Conservation (phyloP, 768 basidiomycete species). For the Hygrocybe punicea region DNA sequence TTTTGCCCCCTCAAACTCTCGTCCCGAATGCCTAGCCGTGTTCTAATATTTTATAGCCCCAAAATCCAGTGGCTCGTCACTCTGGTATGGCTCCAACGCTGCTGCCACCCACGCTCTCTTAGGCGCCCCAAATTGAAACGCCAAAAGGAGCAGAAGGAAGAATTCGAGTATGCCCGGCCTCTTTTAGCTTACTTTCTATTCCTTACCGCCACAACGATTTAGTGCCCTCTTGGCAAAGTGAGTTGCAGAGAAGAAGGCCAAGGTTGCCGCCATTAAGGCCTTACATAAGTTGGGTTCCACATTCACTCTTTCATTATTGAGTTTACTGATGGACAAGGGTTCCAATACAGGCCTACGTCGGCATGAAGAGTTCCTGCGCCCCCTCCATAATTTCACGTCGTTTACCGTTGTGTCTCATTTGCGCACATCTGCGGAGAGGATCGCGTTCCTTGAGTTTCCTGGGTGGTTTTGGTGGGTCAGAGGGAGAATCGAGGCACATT, state of each 20-base stretch:
- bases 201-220: not conserved
- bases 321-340: not conserved
- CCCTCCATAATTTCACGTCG: too few relatives aligned
- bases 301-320: not conserved
- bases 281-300: constrained; percentile 56
- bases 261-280: constrained; percentile 83
- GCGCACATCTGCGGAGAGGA: constrained; percentile 17
- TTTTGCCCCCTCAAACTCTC: constrained; percentile 30
- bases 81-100: constrained; percentile 91
- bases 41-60: constrained; percentile 49
- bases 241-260: constrained; percentile 88
- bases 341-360: too few relatives aligned
- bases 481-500: constrained; percentile 28
- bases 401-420: too few relatives aligned
- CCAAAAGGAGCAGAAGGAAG: constrained; percentile 93
- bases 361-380: too few relatives aligned
- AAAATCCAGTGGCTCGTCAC: constrained; percentile 98
- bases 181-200: constrained; percentile 2
- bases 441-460: constrained; percentile 46
- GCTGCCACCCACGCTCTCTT: constrained; percentile 86
- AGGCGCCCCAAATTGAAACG: constrained; percentile 82
- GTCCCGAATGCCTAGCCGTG: not conserved
- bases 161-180: constrained; percentile 72
- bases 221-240: constrained; percentile 82
- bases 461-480: constrained; percentile 21